A percentile compares a stretch with the other conserved stretches of the same genome.
Evolutionary conservation across 164 flowering plant genomes (phyloP).

Genomic region (Nymphaea colorata): DNA sequence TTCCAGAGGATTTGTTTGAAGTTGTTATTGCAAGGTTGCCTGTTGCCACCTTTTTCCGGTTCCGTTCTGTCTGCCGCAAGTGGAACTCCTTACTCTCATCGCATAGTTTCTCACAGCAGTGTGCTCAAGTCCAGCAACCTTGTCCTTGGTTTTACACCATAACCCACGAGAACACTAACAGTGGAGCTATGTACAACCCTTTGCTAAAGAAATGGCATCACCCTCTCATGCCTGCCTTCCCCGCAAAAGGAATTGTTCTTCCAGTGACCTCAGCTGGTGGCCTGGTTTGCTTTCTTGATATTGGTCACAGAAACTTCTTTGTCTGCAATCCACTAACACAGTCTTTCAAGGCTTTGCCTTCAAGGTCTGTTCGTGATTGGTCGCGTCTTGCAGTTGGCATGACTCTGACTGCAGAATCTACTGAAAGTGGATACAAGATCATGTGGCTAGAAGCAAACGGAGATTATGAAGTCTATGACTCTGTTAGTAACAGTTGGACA

Average conservation of each 20-base stretch:
- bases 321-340: constrained; percentile 83
- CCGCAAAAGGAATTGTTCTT: constrained; percentile 41
- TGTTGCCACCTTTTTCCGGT: constrained; percentile 60
- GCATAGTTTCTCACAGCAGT: constrained; percentile 65
- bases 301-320: constrained; percentile 62
- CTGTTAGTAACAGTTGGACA: constrained; percentile 51
- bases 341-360: constrained; percentile 64
- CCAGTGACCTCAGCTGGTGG: constrained; percentile 98
- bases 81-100: constrained; percentile 73
- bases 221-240: constrained; percentile 43
- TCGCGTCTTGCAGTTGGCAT: constrained; percentile 87
- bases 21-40: constrained; percentile 91
- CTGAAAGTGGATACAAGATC: constrained; percentile 56
- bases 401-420: constrained; percentile 40
- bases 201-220: constrained; percentile 74
- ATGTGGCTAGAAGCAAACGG: constrained; percentile 82
- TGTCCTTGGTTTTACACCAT: constrained; percentile 91
- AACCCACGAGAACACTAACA: constrained; percentile 54
- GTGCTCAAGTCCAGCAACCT: constrained; percentile 41
- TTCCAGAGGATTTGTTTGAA: constrained; percentile 90
- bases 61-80: constrained; percentile 72
- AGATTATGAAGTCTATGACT: constrained; percentile 79
- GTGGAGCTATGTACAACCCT: constrained; percentile 84
- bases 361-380: constrained; percentile 73
- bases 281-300: constrained; percentile 75